phyloP scores from a whole-genome alignment of 2,329 filamentous ascomycete species.

The Penicillium sp. region DNA sequence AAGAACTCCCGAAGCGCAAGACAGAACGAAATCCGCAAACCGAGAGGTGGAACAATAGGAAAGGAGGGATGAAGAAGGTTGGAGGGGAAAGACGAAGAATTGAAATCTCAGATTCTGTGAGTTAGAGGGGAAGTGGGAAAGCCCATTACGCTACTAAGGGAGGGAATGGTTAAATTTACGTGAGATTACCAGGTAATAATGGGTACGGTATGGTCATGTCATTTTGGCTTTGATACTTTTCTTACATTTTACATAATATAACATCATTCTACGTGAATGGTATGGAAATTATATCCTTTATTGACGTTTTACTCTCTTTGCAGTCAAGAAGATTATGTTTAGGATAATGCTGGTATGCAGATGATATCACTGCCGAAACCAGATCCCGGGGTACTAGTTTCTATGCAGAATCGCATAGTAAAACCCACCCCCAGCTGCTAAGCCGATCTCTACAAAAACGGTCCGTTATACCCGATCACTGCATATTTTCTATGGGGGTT shows the following conservation, averaged over 20 bases:
- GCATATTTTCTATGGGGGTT: background rate
- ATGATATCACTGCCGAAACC: background rate
- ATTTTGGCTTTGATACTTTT: background rate
- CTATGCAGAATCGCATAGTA: background rate
- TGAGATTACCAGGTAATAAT: background rate
- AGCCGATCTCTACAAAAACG: background rate
- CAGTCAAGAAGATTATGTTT: background rate
- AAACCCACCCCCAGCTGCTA: background rate
- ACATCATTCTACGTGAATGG: background rate
- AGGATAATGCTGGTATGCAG: no score
- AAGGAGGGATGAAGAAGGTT: constrained; percentile 22
- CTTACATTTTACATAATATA: background rate
- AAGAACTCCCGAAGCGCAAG: constrained; percentile 28
- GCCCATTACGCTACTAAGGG: background rate
- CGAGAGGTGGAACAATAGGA: constrained; percentile 27
- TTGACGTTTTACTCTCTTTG: background rate
- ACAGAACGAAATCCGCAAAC: constrained; percentile 26
- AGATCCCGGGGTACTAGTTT: background rate
- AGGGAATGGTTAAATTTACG: background rate
- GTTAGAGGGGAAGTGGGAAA: constrained; percentile 3
- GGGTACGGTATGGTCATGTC: constrained; percentile 4
- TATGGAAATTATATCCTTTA: background rate
- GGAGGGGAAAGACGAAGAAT: constrained; percentile 26
- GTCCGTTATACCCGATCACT: background rate
- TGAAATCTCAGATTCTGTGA: constrained; percentile 26